Evolutionary conservation across 192 early-diverging fungal genomes (phyloP), one percentile per base, ranked within the genome.

Genomic region (Endogone sp.): DNA sequence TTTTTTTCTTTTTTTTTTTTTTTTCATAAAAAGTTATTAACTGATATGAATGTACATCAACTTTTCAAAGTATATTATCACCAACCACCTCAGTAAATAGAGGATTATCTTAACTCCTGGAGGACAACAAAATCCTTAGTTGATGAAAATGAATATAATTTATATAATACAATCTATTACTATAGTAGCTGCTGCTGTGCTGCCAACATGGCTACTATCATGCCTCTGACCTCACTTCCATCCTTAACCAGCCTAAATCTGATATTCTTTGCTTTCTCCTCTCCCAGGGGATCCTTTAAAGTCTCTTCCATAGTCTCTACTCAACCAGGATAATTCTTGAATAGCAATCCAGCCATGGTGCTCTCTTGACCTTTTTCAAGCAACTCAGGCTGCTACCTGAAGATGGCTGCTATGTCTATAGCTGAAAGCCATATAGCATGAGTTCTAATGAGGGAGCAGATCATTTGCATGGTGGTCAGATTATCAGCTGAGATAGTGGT

Each of bases 311-410:
- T 89, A 64, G 84, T 79, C 63, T 88, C 79, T 58, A 88, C 82
- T 75, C 89, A 95, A 79, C 84, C 81, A 3, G 92, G 92, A 68
- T 94, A 95, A 28, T 88, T 84, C 80, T 95, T 86, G 76, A 91
- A 95, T 62, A 95, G 81, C 16, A 83, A 85, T 26, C 93, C 92
- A 9, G 89, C 92, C 16, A 95, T 87, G 20, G 91, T 89, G 64
- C 82, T 69, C 2, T 25, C 26, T 13, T 60, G 23, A 44, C 10
- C 21, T 2, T 60, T 71, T 22, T 60, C 59, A 9, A 60, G 27
- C 37, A 49, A 29, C 16, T 37, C 44, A 63, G 73, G 44, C 1
- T 66, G 65, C 30, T 63, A 67, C 11, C 70, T 67, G 29, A 77
- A 67, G 0, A 78, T 62, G 0, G 90, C 89, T 0, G 89, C 89